Conservation (phyloP, 176 grass and related monocot species). For the Thinopyrum elongatum region DNA sequence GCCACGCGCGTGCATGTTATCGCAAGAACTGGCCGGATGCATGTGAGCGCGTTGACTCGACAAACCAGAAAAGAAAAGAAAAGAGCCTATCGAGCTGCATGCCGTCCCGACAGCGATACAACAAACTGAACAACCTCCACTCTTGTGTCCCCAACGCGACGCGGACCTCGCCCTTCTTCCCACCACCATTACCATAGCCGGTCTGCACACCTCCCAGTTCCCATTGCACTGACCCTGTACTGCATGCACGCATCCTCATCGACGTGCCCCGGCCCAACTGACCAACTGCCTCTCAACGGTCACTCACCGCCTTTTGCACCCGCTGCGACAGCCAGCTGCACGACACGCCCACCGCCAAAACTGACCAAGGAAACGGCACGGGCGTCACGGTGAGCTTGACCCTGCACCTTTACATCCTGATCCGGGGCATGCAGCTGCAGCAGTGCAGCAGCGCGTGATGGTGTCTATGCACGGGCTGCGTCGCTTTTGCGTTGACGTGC, state of each 20-base stretch:
- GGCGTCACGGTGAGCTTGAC: not conserved
- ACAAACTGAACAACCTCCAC: not conserved
- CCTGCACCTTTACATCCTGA: not conserved
- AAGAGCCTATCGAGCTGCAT: not conserved
- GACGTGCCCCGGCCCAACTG: not conserved
- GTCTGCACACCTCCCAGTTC: not conserved
- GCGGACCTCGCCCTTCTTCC: not conserved
- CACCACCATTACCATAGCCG: not conserved
- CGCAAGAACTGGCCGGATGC: not conserved
- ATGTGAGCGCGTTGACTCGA: not conserved
- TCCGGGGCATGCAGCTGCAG: not conserved
- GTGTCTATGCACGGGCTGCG: not conserved
- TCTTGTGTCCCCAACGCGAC: constrained; percentile 5
- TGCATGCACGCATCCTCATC: not conserved
- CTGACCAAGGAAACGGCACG: not conserved
- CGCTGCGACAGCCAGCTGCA: not conserved
- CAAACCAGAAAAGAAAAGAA: not conserved
- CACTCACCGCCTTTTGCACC: not conserved
- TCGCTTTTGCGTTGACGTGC: not conserved
- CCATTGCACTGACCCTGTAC: not conserved
- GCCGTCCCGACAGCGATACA: not conserved
- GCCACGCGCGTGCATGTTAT: not conserved
- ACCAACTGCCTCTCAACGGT: not conserved
- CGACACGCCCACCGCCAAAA: not conserved
- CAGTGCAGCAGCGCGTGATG: not conserved